Conservation (phyloP, 140 eudicot species). For the Bidens hawaiensis region DNA sequence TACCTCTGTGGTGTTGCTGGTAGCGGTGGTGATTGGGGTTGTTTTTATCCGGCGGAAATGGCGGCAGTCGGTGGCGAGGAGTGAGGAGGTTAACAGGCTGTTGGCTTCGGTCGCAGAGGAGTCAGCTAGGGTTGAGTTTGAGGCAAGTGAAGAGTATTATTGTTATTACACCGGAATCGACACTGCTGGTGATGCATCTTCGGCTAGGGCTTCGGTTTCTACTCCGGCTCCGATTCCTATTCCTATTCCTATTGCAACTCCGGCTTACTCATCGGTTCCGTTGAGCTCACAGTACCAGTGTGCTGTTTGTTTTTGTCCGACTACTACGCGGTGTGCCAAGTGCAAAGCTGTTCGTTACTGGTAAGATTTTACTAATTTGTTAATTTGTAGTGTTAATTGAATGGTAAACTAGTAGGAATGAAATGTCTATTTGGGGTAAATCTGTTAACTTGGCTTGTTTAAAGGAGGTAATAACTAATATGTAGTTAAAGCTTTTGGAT, state of each 20-base stretch:
- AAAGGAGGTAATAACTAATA: slow-evolving; percentile 7
- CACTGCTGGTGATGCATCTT: slow-evolving; percentile 8
- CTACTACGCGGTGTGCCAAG: slow-evolving; percentile 61
- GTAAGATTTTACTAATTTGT: slow-evolving; percentile 28
- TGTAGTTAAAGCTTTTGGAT: too few relatives aligned
- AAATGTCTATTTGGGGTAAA: not conserved
- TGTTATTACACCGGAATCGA: slow-evolving; percentile 17
- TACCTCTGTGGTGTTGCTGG: too few relatives aligned
- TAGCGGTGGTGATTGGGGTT: slow-evolving; percentile 37
- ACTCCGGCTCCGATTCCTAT: not conserved
- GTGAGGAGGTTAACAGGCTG: slow-evolving; percentile 67
- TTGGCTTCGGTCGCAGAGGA: slow-evolving; percentile 65
- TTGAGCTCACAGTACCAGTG: too few relatives aligned
- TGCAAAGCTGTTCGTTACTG: slow-evolving; percentile 85
- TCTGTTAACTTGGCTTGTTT: not conserved
- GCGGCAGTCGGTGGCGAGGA: slow-evolving; percentile 50
- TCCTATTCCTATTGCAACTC: too few relatives aligned
- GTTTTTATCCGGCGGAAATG: slow-evolving; percentile 58
- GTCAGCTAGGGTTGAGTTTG: slow-evolving; percentile 56
- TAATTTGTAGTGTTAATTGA: not conserved
- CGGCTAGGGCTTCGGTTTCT: slow-evolving; percentile 14
- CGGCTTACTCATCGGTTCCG: too few relatives aligned
- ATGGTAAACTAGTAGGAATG: too few relatives aligned
- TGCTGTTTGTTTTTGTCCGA: slow-evolving; percentile 49
- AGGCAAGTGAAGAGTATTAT: slow-evolving; percentile 34